Evolutionary conservation across 169 alveolate genomes (phyloP).

Genomic region (Eimeria brunetti): DNA sequence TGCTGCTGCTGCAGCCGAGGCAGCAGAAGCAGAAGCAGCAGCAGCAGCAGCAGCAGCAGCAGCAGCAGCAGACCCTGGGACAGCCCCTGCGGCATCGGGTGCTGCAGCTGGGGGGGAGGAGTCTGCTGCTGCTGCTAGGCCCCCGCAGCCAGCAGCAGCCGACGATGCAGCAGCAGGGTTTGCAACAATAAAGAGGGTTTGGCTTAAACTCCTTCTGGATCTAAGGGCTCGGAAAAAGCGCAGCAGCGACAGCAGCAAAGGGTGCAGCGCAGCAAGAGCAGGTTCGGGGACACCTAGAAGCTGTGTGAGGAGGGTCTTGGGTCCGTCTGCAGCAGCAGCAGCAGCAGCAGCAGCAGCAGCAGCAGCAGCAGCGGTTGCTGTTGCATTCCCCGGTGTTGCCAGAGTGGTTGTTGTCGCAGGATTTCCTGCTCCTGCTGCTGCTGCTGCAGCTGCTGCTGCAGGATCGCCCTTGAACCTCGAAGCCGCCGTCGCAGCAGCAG

Average conservation of each 20-base stretch:
- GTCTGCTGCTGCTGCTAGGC: background rate
- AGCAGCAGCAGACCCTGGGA: too few species aligned
- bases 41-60: background rate
- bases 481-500: background rate
- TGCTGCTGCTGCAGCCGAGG: background rate
- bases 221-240: conserved; percentile 70
- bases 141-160: conserved; percentile 49
- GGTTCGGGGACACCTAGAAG: conserved; percentile 53
- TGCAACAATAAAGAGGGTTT: conserved; percentile 52
- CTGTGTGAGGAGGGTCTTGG: conserved; percentile 20
- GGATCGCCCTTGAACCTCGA: background rate
- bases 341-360: conserved; percentile 1
- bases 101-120: background rate
- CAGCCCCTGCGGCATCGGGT: background rate
- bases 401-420: background rate
- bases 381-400: background rate
- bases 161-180: conserved; percentile 47
- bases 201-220: conserved; percentile 41
- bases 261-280: conserved; percentile 60
- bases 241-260: conserved; percentile 71
- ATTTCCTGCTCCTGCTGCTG: conserved; percentile 17
- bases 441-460: conserved; percentile 17
- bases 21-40: background rate
- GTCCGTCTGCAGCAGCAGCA: conserved; percentile 35
- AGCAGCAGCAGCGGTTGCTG: background rate